A percentile compares a stretch with the other conserved stretches of the same genome.
These are phyloP conservation scores for Schizophyllum commune DNA, from an alignment of 1,284 basidiomycete genomes.

Conservation along the genomic window DNA sequence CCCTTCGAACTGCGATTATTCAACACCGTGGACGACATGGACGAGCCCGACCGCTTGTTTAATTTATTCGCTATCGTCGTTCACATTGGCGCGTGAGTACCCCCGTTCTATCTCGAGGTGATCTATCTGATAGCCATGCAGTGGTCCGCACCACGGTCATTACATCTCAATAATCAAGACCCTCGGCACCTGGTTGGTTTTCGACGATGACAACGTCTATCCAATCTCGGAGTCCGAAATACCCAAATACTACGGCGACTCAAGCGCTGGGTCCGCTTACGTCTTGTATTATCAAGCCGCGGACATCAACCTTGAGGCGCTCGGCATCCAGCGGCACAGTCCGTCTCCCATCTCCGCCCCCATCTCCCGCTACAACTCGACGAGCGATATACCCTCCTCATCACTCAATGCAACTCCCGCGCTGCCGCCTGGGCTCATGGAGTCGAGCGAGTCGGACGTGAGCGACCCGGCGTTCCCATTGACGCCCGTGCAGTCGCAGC, in stretches of 20 bases:
- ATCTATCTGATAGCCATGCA: slow-evolving; percentile 23
- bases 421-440: slow-evolving; percentile 47
- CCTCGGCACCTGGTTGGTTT: slow-evolving; percentile 81
- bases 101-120: slow-evolving; percentile 7
- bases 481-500: slow-evolving; percentile 16
- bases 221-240: slow-evolving; percentile 87
- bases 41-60: slow-evolving; percentile 86
- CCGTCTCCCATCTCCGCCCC: slow-evolving; percentile 14
- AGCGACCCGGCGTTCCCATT: slow-evolving; percentile 22
- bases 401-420: slow-evolving; percentile 11
- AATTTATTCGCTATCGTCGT: slow-evolving; percentile 94
- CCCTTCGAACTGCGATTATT: slow-evolving; percentile 91
- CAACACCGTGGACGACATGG: slow-evolving; percentile 92
- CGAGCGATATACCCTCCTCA: slow-evolving; percentile 14
- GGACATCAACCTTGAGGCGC: slow-evolving; percentile 66
- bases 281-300: slow-evolving; percentile 96
- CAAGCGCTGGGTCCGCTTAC: slow-evolving; percentile 84
- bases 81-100: slow-evolving; percentile 89
- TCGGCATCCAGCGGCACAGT: slow-evolving; percentile 46
- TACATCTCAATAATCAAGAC: slow-evolving; percentile 94
- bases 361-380: slow-evolving; percentile 5
- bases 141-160: slow-evolving; percentile 94
- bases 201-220: slow-evolving; percentile 92
- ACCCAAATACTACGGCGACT: slow-evolving; percentile 91
- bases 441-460: slow-evolving; percentile 27